These are phyloP conservation scores for Calocybe indica DNA, from an alignment of 768 basidiomycete species.

Conservation along the genomic window DNA sequence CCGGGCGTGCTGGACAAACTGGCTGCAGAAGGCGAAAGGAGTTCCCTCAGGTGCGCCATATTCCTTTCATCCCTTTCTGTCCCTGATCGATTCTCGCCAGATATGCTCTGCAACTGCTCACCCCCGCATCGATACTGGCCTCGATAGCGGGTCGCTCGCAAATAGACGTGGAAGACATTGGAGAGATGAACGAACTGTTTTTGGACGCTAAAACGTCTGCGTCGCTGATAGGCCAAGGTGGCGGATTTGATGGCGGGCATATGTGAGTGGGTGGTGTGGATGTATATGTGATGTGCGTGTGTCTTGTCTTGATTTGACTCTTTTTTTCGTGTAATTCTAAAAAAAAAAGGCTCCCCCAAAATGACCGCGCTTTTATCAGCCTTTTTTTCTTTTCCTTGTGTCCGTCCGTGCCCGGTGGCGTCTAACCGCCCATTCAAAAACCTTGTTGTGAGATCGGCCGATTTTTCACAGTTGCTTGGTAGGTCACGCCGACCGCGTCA, in stretches of 20 bases:
- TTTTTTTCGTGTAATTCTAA: too few species aligned
- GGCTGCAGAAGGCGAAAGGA: constrained; percentile 76
- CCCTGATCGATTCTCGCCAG: constrained; percentile 29
- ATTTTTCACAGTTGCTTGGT: too few species aligned
- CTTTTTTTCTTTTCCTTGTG: too few species aligned
- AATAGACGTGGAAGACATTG: constrained; percentile 84
- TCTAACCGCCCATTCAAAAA: too few species aligned
- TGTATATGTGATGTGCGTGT: too few species aligned
- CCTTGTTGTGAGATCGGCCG: too few species aligned
- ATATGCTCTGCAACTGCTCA: constrained; percentile 87
- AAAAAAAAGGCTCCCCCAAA: too few species aligned
- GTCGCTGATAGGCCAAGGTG: constrained; percentile 40
- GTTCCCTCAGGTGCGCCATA: constrained; percentile 62
- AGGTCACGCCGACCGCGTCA: too few species aligned
- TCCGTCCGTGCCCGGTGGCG: too few species aligned
- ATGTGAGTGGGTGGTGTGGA: constrained; percentile 2
- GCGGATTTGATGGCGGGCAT: constrained; percentile 21
- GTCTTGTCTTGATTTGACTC: too few species aligned
- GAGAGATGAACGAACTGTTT: constrained; percentile 93
- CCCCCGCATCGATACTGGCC: constrained; percentile 87
- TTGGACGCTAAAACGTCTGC: constrained; percentile 86
- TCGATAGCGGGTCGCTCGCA: constrained; percentile 69
- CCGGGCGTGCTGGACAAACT: constrained; percentile 74
- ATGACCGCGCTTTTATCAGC: too few species aligned
- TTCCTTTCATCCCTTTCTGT: constrained; percentile 2